Evolutionary conservation across 1,139 yeast species (phyloP), one percentile per base, ranked within the genome.

Genomic region (Martiniozyma asiatica): DNA sequence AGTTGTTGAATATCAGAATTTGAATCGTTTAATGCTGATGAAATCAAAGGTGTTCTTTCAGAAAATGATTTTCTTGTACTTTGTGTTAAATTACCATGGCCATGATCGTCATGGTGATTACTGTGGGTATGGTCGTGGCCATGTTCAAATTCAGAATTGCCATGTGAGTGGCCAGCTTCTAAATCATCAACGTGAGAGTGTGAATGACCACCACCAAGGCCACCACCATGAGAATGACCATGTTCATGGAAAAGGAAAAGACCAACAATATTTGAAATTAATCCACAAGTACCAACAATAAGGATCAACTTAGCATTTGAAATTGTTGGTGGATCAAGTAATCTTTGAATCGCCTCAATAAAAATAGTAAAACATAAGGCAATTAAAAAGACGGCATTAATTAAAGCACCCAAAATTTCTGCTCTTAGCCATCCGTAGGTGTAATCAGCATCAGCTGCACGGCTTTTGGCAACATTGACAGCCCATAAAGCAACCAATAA

Each of bases 371-470:
- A 77, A 53, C 98, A 89, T 41, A 89, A 65, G 0, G 97, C 98
- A 40, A 89, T 63, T 41, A 89, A 58, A 46, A 89, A 89, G 10
- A 89, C 96, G 2, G 96, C 95, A 50, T 89, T 89, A 43, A 89
- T 70, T 38, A 89, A 64, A 4, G 98, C 98, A 37, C 95, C 95
- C 44, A 84, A 66, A 40, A 85, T 87, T 58, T 82, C 97, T 6
- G 96, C 97, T 48, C 96, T 67, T 57, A 82, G 93, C 94, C 95
- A 82, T 9, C 96, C 97, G 48, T 87, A 87, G 4, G 96, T 87
- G 56, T 81, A 87, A 38, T 73, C 73, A 4, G 89, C 80, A 53
- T 84, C 93, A 2, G 94, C 93, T 14, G 79, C 75, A 48, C 76
- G 69, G 30, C 71, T 74, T 48, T 79, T 79, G 36, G 95, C 85